Percentiles rank a stretch among this genome's conserved stretches.
These are phyloP conservation scores for Aegilops tauschii DNA, from an alignment of 176 grass and related monocot genomes.

Conservation along the genomic window DNA sequence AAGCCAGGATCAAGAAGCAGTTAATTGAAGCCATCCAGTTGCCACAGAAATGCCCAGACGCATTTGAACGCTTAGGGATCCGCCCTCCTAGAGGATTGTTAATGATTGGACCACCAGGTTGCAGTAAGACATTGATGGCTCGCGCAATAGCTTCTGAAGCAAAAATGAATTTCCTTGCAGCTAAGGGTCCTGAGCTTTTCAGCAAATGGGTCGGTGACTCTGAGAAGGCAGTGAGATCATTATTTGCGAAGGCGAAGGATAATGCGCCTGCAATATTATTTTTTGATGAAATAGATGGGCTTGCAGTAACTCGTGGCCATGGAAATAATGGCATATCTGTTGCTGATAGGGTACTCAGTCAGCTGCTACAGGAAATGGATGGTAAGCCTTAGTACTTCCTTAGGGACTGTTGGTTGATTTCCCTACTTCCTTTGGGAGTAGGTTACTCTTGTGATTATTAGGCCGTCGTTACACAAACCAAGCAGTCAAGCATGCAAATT, in stretches of 20 bases:
- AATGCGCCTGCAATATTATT: slow-evolving; percentile 96
- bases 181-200: slow-evolving; percentile 96
- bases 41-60: slow-evolving; percentile 72
- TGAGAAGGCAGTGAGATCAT: slow-evolving; percentile 80
- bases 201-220: slow-evolving; percentile 99
- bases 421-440: too few species aligned
- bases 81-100: slow-evolving; percentile 65
- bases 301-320: slow-evolving; percentile 69
- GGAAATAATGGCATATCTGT: slow-evolving; percentile 71
- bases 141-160: slow-evolving; percentile 93
- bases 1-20: slow-evolving; percentile 71
- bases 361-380: slow-evolving; percentile 96
- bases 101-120: slow-evolving; percentile 95
- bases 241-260: slow-evolving; percentile 78
- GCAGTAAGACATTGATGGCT: slow-evolving; percentile 97
- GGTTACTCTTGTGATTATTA: neutral
- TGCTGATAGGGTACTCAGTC: slow-evolving; percentile 76
- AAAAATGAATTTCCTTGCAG: slow-evolving; percentile 89
- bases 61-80: slow-evolving; percentile 64
- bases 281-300: slow-evolving; percentile 98
- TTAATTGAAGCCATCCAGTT: slow-evolving; percentile 80
- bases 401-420: neutral
- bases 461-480: neutral
- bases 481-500: slow-evolving; percentile 19
- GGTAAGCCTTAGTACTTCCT: slow-evolving; percentile 45